These are phyloP conservation scores for Leucogyrophana mollusca DNA, from an alignment of 768 basidiomycete species.

Conservation along the genomic window DNA sequence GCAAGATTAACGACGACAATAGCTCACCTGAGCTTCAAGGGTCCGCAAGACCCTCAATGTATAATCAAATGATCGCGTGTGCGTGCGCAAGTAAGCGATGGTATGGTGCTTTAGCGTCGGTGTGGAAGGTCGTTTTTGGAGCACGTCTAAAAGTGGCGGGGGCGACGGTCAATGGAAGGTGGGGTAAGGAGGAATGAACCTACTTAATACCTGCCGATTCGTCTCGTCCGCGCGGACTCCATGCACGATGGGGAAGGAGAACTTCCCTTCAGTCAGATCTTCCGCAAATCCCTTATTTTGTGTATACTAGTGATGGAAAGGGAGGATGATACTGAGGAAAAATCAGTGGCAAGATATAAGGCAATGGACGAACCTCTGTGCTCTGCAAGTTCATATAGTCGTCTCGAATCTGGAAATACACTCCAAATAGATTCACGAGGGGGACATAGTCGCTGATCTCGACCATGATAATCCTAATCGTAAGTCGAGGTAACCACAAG, in stretches of 20 bases:
- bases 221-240: conserved; percentile 74
- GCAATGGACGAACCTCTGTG: conserved; percentile 53
- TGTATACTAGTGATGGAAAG: conserved; percentile 46
- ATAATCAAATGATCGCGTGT: conserved; percentile 85
- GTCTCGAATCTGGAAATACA: conserved; percentile 97
- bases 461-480: neutral
- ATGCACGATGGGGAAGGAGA: conserved; percentile 78
- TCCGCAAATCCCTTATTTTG: conserved; percentile 69
- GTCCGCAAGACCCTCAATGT: conserved; percentile 66
- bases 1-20: too few species aligned
- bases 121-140: conserved; percentile 87
- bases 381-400: conserved; percentile 96
- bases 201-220: conserved; percentile 84
- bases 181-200: conserved; percentile 22
- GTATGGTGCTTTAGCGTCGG: conserved; percentile 81
- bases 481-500: too few species aligned
- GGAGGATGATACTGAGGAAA: too few species aligned
- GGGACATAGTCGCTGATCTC: conserved; percentile 86
- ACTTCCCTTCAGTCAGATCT: conserved; percentile 79
- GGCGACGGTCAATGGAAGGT: neutral
- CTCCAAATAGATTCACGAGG: conserved; percentile 88
- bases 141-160: conserved; percentile 60
- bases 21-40: conserved; percentile 58
- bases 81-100: conserved; percentile 71
- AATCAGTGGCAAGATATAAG: neutral